Evolutionary conservation across 768 basidiomycete genomes (phyloP), one percentile per base, ranked within the genome.

Genomic region (Hypholoma fasciculare): DNA sequence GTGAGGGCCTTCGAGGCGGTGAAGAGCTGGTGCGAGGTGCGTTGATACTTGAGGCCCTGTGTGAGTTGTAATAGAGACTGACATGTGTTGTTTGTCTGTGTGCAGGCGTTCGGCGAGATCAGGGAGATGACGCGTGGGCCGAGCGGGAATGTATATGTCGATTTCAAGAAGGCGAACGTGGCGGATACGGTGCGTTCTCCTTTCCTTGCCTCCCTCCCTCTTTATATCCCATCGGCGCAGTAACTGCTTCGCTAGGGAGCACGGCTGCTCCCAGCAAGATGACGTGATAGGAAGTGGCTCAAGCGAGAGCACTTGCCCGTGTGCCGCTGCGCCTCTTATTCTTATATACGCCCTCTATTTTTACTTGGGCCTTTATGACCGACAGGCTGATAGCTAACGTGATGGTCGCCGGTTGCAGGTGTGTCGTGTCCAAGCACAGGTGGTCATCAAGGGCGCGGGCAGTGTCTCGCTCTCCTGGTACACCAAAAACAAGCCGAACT

Each of bases 361-460:
- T 34, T 34, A 34, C 30, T 9, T 34, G 30, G 1, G 30, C 30
- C 30, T 9, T 23, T 23, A 23, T 23, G 30, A 34, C 30, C 30
- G 30, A 34, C 30, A 34, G 30, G 9, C 7, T 34, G 30, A 34
- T 34, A 19, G 47, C 46, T 43, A 38, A 56, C 47, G 27, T 57
- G 14, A 38, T 27, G 20, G 57, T 56, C 43, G 48, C 54, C 50
- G 46, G 39, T 26, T 17, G 30, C 49, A 76, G 74, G 74, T 75
- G n/a, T 76, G 75, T 58, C 68, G 74, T 49, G 53, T 76, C 48
- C 74, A 76, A 57, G 75, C 73, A 2, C 69, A 74, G 42, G 74
- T 78, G 27, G 52, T 61, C 56, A 76, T 78, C 59, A 73, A 71
- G 42, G 76, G 76, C 30, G 76, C 73, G 4, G 76, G 75, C 26